Conservation (phyloP, 306 rosid genomes). For the Vigna nakashimae region DNA sequence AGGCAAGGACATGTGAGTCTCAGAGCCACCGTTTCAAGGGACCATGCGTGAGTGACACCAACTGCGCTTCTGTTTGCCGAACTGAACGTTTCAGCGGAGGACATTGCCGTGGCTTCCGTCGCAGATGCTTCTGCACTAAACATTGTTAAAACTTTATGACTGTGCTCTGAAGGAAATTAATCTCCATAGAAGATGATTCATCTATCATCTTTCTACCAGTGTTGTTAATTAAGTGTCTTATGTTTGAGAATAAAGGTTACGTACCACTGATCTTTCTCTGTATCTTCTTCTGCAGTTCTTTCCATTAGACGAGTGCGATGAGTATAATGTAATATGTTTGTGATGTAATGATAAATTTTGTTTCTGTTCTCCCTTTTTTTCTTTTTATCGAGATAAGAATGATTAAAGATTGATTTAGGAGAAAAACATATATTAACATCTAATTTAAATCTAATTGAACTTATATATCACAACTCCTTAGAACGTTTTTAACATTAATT, state of each 20-base stretch:
- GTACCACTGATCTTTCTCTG: neutral
- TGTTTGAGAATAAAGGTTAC: slow-evolving; percentile 14
- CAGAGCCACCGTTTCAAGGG: slow-evolving; percentile 65
- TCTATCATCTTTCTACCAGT: slow-evolving; percentile 14
- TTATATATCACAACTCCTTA: too few species aligned
- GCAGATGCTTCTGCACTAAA: slow-evolving; percentile 66
- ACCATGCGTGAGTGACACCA: slow-evolving; percentile 45
- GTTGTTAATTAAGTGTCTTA: neutral
- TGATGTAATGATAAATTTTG: neutral
- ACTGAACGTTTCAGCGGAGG: slow-evolving; percentile 61
- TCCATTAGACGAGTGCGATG: neutral
- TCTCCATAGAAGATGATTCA: slow-evolving; percentile 23
- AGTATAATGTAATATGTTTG: neutral
- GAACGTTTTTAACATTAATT: too few species aligned
- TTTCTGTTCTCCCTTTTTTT: neutral
- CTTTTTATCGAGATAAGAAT: neutral
- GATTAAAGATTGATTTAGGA: too few species aligned
- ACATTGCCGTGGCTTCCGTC: slow-evolving; percentile 67
- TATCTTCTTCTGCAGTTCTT: neutral
- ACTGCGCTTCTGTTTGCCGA: slow-evolving; percentile 60
- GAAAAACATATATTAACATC: too few species aligned
- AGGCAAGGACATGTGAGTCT: slow-evolving; percentile 61
- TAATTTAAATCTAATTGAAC: too few species aligned
- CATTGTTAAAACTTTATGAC: slow-evolving; percentile 23
- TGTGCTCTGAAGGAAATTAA: neutral